Conservation (phyloP, 2,329 filamentous ascomycete genomes). For the Fusarium sp. region DNA sequence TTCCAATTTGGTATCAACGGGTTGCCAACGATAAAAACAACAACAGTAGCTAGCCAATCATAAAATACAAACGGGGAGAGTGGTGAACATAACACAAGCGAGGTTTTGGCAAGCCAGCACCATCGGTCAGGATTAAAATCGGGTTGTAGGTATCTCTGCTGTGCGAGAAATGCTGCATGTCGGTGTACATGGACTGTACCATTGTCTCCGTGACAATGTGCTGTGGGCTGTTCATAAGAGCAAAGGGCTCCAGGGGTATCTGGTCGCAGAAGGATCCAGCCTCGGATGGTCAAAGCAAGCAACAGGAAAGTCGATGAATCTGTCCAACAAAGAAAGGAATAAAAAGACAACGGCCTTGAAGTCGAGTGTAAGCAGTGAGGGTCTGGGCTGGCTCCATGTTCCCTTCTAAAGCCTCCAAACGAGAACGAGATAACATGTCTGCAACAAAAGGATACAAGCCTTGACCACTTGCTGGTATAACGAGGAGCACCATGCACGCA, state of each 20-base stretch:
- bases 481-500: conserved; percentile 24
- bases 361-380: conserved; percentile 25
- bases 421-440: conserved; percentile 14
- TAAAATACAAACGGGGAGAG: conserved; percentile 3
- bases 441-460: conserved; percentile 34
- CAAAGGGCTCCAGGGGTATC: conserved; percentile 18
- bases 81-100: conserved; percentile 1
- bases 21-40: conserved; percentile 15
- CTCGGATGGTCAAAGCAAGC: conserved; percentile 9
- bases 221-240: conserved; percentile 35
- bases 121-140: background rate
- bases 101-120: background rate
- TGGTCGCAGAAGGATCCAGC: conserved; percentile 16
- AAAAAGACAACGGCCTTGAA: conserved; percentile 18
- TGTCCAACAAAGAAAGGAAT: conserved; percentile 12
- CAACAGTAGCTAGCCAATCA: conserved; percentile 1
- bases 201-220: conserved; percentile 16
- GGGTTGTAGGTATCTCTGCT: background rate
- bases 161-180: background rate
- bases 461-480: conserved; percentile 17
- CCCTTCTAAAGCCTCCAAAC: conserved; percentile 10
- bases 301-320: background rate
- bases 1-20: conserved; percentile 40
- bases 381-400: conserved; percentile 14
- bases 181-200: conserved; percentile 12